Conservation (phyloP, 805 yeast genomes). For the Naumovozyma castellii region DNA sequence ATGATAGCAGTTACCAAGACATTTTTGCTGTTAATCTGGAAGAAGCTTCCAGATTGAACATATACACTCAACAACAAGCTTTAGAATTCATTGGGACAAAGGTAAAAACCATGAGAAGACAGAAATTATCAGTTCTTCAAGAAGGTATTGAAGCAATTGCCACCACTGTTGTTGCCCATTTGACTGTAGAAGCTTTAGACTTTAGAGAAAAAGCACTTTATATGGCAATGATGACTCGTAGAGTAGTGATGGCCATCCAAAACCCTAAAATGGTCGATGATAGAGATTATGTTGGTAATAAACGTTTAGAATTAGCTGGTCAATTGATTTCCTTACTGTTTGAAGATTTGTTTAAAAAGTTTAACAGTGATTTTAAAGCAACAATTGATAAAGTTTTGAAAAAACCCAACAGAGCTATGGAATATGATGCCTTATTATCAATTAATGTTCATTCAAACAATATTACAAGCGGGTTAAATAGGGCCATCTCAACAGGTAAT, state of each 20-base stretch:
- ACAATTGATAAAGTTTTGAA: constrained; percentile 88
- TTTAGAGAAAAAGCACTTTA: constrained; percentile 91
- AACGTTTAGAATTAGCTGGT: constrained; percentile 93
- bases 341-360: constrained; percentile 94
- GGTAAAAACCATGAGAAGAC: constrained; percentile 89
- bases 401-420: constrained; percentile 89
- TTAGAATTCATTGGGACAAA: constrained; percentile 81
- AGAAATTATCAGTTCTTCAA: constrained; percentile 69
- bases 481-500: constrained; percentile 97
- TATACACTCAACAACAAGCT: constrained; percentile 89
- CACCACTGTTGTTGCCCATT: constrained; percentile 91
- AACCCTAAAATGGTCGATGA: constrained; percentile 96
- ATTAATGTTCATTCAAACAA: constrained; percentile 88
- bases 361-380: constrained; percentile 88
- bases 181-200: constrained; percentile 73
- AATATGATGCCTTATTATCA: constrained; percentile 84
- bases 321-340: constrained; percentile 89
- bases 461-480: constrained; percentile 85
- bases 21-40: constrained; percentile 87
- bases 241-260: constrained; percentile 91
- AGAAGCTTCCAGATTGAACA: constrained; percentile 78
- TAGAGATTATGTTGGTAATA: constrained; percentile 96
- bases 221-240: constrained; percentile 91
- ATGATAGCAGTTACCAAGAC: constrained; percentile 81
- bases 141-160: constrained; percentile 97